Conservation (phyloP, 1,284 basidiomycete species). For the Ganoderma lingzhi region DNA sequence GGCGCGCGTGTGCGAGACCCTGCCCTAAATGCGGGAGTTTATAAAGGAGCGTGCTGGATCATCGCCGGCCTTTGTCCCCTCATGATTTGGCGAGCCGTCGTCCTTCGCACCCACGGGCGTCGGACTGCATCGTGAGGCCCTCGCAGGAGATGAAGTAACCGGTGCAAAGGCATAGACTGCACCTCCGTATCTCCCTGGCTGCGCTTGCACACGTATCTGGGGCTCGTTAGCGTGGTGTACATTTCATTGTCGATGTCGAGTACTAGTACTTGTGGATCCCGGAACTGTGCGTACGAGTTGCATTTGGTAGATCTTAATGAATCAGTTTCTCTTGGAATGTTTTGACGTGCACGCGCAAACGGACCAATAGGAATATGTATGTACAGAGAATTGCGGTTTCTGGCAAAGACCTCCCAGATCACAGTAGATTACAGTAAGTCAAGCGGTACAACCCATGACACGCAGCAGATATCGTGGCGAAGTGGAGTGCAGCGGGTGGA, state of each 20-base stretch:
- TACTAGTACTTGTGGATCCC: not conserved
- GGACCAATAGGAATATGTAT: not conserved
- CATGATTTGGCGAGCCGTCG: constrained; percentile 63
- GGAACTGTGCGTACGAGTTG: not conserved
- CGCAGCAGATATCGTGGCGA: not conserved
- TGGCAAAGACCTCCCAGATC: not conserved
- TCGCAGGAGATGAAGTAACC: constrained; percentile 89
- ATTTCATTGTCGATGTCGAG: constrained; percentile 43
- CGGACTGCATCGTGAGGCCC: constrained; percentile 69
- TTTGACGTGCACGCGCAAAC: not conserved
- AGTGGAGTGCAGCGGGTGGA: not conserved
- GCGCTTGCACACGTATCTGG: constrained; percentile 60
- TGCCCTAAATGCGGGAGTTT: constrained; percentile 41
- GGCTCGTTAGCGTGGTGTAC: constrained; percentile 90
- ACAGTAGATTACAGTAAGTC: not conserved
- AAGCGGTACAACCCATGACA: not conserved
- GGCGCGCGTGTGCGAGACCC: constrained; percentile 22
- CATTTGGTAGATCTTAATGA: not conserved
- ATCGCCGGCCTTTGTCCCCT: constrained; percentile 56
- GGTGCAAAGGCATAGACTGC: constrained; percentile 83
- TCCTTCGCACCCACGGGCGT: constrained; percentile 58
- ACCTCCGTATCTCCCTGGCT: constrained; percentile 87
- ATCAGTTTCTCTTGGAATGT: not conserved
- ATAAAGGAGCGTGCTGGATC: constrained; percentile 26
- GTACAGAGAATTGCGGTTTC: not conserved